These are phyloP conservation scores for Annona squamosa DNA, from an alignment of 164 flowering plant species.

Conservation along the genomic window DNA sequence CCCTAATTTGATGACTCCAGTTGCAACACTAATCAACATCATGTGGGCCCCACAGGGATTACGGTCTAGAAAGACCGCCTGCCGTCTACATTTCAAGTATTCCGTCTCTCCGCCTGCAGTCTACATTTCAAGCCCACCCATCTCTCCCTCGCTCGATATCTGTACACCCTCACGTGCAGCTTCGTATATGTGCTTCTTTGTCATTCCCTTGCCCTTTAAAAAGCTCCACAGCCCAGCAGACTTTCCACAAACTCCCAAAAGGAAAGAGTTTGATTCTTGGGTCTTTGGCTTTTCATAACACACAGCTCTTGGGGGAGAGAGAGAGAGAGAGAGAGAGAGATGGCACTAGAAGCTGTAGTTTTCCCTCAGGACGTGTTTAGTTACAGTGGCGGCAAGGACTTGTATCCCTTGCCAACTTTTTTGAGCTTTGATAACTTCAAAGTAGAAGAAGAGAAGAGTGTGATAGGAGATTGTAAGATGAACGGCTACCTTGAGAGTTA, in stretches of 20 bases:
- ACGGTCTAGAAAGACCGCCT: background rate
- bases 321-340: conserved; percentile 16
- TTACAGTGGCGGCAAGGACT: conserved; percentile 33
- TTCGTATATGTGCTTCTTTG: conserved; percentile 16
- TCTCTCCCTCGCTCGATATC: background rate
- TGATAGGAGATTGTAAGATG: conserved; percentile 2
- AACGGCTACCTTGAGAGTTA: conserved; percentile 9
- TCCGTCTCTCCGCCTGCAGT: background rate
- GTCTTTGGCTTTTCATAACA: background rate
- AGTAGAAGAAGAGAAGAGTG: conserved; percentile 18
- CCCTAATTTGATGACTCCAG: too few species aligned
- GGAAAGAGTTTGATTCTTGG: conserved; percentile 13
- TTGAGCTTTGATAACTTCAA: conserved; percentile 20
- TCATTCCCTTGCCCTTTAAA: conserved; percentile 19
- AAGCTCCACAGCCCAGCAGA: background rate
- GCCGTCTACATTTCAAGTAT: background rate
- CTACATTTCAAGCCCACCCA: background rate
- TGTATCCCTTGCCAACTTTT: conserved; percentile 17
- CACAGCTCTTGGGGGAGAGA: background rate
- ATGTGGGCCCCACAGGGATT: too few species aligned
- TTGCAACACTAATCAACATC: too few species aligned
- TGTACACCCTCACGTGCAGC: conserved; percentile 33
- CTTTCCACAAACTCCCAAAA: conserved; percentile 6
- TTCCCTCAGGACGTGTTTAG: conserved; percentile 42
- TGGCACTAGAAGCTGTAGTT: conserved; percentile 69